A percentile compares a stretch with the other conserved stretches of the same genome.
Conservation (phyloP, 176 grass and related monocot genomes). For the Musa beccarii region DNA sequence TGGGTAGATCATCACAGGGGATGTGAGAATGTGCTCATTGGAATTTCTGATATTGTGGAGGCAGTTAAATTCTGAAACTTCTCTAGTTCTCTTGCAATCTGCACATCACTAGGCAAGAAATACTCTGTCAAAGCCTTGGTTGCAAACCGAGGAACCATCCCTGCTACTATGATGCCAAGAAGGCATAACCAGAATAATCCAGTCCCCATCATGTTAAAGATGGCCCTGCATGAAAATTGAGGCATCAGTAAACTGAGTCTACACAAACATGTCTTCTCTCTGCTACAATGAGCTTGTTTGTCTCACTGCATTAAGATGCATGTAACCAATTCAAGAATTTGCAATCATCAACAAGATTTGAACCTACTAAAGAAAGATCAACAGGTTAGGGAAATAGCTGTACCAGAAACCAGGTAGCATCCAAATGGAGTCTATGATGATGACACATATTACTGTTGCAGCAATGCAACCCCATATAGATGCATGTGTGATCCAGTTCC, state of each 20-base stretch:
- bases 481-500: slow-evolving; percentile 8
- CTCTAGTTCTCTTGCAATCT: slow-evolving; percentile 85
- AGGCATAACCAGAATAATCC: slow-evolving; percentile 4
- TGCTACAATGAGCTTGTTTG: neutral
- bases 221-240: slow-evolving; percentile 11
- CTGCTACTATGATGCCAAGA: slow-evolving; percentile 2
- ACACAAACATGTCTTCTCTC: neutral
- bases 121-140: slow-evolving; percentile 1
- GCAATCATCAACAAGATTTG: too few species aligned
- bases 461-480: slow-evolving; percentile 2
- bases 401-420: slow-evolving; percentile 11
- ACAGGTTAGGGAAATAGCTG: neutral
- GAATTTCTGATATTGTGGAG: slow-evolving; percentile 43
- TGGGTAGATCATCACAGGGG: slow-evolving; percentile 14
- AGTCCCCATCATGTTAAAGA: slow-evolving; percentile 6
- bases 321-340: too few species aligned
- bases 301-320: too few species aligned
- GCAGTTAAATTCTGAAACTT: slow-evolving; percentile 41
- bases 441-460: slow-evolving; percentile 1
- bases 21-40: slow-evolving; percentile 44
- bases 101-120: slow-evolving; percentile 14
- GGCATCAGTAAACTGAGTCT: neutral
- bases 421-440: neutral
- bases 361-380: too few species aligned
- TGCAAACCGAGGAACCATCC: neutral